Percentiles rank a stretch among this genome's conserved stretches.
phyloP scores from a whole-genome alignment of 106 monocot genomes.

The Platanthera guangdongensis region DNA sequence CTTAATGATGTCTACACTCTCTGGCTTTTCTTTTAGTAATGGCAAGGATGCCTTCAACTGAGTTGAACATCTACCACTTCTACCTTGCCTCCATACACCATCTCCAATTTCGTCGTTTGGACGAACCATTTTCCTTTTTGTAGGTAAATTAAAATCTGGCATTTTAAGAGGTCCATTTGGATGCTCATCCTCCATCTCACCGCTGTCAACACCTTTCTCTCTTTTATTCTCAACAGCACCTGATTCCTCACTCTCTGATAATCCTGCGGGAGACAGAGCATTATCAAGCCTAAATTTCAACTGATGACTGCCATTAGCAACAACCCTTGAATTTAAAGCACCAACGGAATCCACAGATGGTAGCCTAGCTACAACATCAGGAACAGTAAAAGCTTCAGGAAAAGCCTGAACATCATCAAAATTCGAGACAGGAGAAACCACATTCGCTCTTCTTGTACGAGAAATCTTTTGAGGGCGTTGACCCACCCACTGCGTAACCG shows the following conservation, averaged over 20 bases:
- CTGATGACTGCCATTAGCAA: conserved; percentile 17
- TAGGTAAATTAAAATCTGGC: conserved; percentile 23
- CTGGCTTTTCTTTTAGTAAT: conserved; percentile 58
- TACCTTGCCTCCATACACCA: conserved; percentile 71
- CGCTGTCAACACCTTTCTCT: conserved; percentile 51
- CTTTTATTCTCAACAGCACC: conserved; percentile 46
- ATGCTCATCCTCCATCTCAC: conserved; percentile 42
- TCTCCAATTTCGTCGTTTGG: conserved; percentile 67
- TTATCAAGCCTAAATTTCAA: conserved; percentile 39
- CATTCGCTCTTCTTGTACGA: conserved; percentile 67
- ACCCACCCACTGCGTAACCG: conserved; percentile 64
- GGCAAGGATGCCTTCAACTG: conserved; percentile 41
- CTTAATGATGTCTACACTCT: conserved; percentile 36
- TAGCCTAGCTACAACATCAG: conserved; percentile 38
- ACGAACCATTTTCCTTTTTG: conserved; percentile 55
- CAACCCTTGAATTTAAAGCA: conserved; percentile 14
- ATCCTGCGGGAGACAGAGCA: conserved; percentile 38
- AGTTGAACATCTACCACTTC: conserved; percentile 58
- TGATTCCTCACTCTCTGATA: conserved; percentile 80
- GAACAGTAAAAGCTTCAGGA: conserved; percentile 34
- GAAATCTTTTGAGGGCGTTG: conserved; percentile 65
- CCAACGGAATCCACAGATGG: conserved; percentile 22
- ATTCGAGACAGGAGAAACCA: conserved; percentile 79
- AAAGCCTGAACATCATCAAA: conserved; percentile 45
- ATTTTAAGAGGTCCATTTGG: conserved; percentile 28